A percentile compares a stretch with the other conserved stretches of the same genome.
phyloP scores from a whole-genome alignment of 2,329 filamentous ascomycete species.

The Penicillium hesseltinei region DNA sequence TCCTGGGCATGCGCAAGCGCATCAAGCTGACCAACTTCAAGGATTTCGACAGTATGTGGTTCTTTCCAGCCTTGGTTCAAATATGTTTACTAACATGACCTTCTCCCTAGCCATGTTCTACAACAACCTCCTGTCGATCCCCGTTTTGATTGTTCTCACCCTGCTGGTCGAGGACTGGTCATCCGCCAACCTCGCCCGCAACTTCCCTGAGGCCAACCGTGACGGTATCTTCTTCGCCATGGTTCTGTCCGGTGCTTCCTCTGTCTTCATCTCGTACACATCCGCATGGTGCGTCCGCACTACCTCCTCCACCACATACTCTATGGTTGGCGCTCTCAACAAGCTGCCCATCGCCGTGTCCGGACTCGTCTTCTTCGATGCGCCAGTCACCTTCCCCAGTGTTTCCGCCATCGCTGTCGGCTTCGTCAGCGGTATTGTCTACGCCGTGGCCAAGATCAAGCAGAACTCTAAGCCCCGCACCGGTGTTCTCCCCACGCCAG shows the following conservation, averaged over 20 bases:
- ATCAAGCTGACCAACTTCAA: constrained; percentile 99
- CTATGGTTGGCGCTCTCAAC: constrained; percentile 97
- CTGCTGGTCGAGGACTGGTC: constrained; percentile 92
- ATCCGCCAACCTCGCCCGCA: constrained; percentile 72
- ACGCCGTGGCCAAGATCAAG: constrained; percentile 80
- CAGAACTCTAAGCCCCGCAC: constrained; percentile 68
- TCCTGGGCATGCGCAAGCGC: constrained; percentile 93
- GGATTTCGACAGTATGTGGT: constrained; percentile 91
- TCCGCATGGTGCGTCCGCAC: constrained; percentile 98
- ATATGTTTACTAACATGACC: constrained; percentile 18
- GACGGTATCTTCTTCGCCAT: constrained; percentile 82
- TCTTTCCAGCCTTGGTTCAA: neutral
- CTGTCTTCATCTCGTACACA: constrained; percentile 99
- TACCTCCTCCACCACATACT: constrained; percentile 96
- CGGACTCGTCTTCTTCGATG: constrained; percentile 91
- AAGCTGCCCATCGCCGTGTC: constrained; percentile 94
- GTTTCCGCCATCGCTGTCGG: constrained; percentile 88
- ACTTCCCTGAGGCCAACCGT: constrained; percentile 81
- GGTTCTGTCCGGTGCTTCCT: constrained; percentile 87
- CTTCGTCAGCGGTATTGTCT: constrained; percentile 89
- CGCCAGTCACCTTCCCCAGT: constrained; percentile 86
- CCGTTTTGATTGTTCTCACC: constrained; percentile 79
- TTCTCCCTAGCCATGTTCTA: constrained; percentile 85
- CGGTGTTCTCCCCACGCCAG: constrained; percentile 66
- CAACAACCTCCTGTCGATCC: constrained; percentile 97